A percentile compares a stretch with the other conserved stretches of the same genome.
phyloP scores from a whole-genome alignment of 2,329 filamentous ascomycete genomes.

The Dactylellina cionopaga region DNA sequence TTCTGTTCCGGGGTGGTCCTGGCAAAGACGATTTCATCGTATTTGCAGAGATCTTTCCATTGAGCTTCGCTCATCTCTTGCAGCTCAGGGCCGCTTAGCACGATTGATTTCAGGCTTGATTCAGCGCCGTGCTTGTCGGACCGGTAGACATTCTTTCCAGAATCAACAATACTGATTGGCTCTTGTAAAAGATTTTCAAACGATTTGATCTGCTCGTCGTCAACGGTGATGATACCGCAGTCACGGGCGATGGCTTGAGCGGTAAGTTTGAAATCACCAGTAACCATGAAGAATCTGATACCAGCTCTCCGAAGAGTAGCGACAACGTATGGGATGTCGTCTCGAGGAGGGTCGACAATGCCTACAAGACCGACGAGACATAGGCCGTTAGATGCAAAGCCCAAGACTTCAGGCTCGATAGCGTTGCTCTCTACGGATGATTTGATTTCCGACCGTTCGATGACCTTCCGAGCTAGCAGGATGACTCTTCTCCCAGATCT shows the following conservation, averaged over 20 bases:
- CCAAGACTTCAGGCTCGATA: slow-evolving; percentile 69
- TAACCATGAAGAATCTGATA: slow-evolving; percentile 83
- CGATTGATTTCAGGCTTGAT: slow-evolving; percentile 65
- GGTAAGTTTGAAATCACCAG: slow-evolving; percentile 79
- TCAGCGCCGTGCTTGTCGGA: slow-evolving; percentile 55
- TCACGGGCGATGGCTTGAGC: slow-evolving; percentile 77
- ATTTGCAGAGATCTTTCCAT: slow-evolving; percentile 73
- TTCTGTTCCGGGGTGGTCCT: slow-evolving; percentile 82
- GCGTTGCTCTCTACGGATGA: slow-evolving; percentile 63
- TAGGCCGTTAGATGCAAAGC: slow-evolving; percentile 65
- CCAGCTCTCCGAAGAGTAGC: slow-evolving; percentile 74
- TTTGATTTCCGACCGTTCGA: slow-evolving; percentile 62
- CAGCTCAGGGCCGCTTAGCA: slow-evolving; percentile 74
- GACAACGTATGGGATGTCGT: slow-evolving; percentile 70
- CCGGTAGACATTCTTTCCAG: slow-evolving; percentile 18
- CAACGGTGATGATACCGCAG: slow-evolving; percentile 74
- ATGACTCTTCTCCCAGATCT: slow-evolving; percentile 74
- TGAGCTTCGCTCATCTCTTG: slow-evolving; percentile 73
- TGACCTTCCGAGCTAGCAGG: slow-evolving; percentile 71
- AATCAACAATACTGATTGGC: slow-evolving; percentile 19
- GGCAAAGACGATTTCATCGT: slow-evolving; percentile 79
- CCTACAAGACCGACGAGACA: slow-evolving; percentile 69
- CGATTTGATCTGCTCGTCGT: slow-evolving; percentile 47
- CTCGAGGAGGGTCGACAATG: slow-evolving; percentile 70
- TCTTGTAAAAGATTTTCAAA: slow-evolving; percentile 21